Evolutionary conservation across 2,329 filamentous ascomycete genomes (phyloP).

Genomic region (Pezicula carpinea): DNA sequence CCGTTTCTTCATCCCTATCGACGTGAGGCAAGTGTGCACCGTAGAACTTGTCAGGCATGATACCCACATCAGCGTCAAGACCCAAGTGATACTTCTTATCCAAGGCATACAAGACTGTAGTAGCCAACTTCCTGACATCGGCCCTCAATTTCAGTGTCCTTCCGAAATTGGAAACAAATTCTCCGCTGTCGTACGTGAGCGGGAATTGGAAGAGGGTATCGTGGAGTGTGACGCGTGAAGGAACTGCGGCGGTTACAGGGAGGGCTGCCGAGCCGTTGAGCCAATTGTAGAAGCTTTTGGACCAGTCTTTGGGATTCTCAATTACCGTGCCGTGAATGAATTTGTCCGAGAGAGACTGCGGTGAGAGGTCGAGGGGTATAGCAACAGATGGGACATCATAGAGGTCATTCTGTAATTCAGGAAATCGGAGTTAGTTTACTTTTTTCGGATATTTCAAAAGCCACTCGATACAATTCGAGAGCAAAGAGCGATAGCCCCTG

Average conservation of each 20-base stretch:
- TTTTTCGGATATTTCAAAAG: no score
- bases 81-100: background rate
- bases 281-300: background rate
- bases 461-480: no score
- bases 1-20: background rate
- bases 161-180: slow-evolving; percentile 30
- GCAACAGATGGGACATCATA: slow-evolving; percentile 26
- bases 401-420: slow-evolving; percentile 22
- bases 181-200: slow-evolving; percentile 21
- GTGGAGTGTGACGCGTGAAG: background rate
- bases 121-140: slow-evolving; percentile 19
- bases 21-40: background rate
- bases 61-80: background rate
- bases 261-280: background rate
- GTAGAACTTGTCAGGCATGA: background rate
- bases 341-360: background rate
- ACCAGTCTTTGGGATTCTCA: background rate
- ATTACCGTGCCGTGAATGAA: background rate
- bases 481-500: no score
- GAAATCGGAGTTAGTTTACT: no score
- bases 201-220: slow-evolving; percentile 24
- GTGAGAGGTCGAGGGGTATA: background rate
- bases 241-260: background rate
- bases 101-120: slow-evolving; percentile 25
- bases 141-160: slow-evolving; percentile 27